Conservation (phyloP, 495 filamentous ascomycete species). For the Lepidopterella palustris region DNA sequence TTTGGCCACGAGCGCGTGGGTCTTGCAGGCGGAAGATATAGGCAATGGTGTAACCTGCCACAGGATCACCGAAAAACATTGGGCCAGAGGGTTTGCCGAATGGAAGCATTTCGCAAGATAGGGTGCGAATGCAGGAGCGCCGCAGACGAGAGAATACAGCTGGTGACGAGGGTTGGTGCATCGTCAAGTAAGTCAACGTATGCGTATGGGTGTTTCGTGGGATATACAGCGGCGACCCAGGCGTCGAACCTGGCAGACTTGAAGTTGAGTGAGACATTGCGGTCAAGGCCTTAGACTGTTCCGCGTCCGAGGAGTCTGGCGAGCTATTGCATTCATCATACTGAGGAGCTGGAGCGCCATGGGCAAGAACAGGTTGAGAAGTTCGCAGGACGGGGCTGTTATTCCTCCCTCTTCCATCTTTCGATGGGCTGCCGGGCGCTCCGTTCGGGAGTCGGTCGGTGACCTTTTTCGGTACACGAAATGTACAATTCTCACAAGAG, state of each 20-base stretch:
- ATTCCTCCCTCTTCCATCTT: slow-evolving; percentile 47
- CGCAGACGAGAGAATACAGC: slow-evolving; percentile 77
- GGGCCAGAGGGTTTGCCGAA: slow-evolving; percentile 68
- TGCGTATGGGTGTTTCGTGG: slow-evolving; percentile 55
- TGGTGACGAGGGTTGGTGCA: slow-evolving; percentile 68
- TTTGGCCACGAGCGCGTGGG: slow-evolving; percentile 76
- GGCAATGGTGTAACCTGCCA: slow-evolving; percentile 82
- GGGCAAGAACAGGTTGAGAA: slow-evolving; percentile 40
- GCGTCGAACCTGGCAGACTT: slow-evolving; percentile 16
- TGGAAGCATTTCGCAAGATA: slow-evolving; percentile 80
- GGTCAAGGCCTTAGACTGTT: slow-evolving; percentile 24
- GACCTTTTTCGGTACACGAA: slow-evolving; percentile 49
- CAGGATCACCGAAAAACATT: slow-evolving; percentile 77
- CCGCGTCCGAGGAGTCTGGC: slow-evolving; percentile 27
- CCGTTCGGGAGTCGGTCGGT: slow-evolving; percentile 50
- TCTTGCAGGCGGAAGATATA: slow-evolving; percentile 89
- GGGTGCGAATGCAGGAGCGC: slow-evolving; percentile 75
- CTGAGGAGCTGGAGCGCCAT: not conserved
- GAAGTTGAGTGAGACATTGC: slow-evolving; percentile 8
- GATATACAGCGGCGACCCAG: slow-evolving; percentile 18
- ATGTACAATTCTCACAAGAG: slow-evolving; percentile 54
- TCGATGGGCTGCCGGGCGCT: slow-evolving; percentile 45
- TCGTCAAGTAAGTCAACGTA: slow-evolving; percentile 78
- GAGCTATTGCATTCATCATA: slow-evolving; percentile 22
- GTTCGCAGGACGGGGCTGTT: slow-evolving; percentile 54